These are phyloP conservation scores for Astraeus odoratus DNA, from an alignment of 768 basidiomycete species.

Conservation along the genomic window DNA sequence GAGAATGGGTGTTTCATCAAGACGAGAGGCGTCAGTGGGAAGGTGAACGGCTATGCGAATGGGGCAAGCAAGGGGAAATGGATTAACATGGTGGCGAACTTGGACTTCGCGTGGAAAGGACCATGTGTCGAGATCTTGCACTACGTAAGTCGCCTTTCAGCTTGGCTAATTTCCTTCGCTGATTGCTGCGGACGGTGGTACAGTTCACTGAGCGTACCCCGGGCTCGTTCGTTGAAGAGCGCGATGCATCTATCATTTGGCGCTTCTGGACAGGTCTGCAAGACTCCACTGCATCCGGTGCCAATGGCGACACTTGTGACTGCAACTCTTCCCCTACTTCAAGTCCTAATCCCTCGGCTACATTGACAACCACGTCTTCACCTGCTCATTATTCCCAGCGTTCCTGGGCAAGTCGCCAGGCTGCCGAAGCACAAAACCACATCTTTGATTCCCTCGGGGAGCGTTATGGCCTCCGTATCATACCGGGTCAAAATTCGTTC, in stretches of 20 bases:
- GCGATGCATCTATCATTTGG: slow-evolving; percentile 79
- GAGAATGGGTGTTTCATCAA: slow-evolving; percentile 88
- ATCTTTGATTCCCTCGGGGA: slow-evolving; percentile 86
- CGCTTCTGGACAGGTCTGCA: slow-evolving; percentile 64
- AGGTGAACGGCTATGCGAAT: slow-evolving; percentile 8
- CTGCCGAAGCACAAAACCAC: slow-evolving; percentile 88
- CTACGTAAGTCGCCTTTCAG: slow-evolving; percentile 52
- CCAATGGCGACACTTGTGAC: not conserved
- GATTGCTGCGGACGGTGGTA: not conserved
- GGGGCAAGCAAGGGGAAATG: slow-evolving; percentile 33
- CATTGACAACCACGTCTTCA: not conserved
- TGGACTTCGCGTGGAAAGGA: slow-evolving; percentile 76
- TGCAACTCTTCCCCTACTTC: slow-evolving; percentile 17
- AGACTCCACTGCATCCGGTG: slow-evolving; percentile 10
- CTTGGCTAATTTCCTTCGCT: not conserved
- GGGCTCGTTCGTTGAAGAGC: slow-evolving; percentile 77
- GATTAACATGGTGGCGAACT: slow-evolving; percentile 75
- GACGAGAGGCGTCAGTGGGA: slow-evolving; percentile 29
- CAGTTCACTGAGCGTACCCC: slow-evolving; percentile 89
- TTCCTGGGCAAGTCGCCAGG: slow-evolving; percentile 80
- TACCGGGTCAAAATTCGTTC: slow-evolving; percentile 74
- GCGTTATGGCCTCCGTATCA: slow-evolving; percentile 75
- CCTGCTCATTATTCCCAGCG: slow-evolving; percentile 45
- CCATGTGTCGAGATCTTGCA: slow-evolving; percentile 77
- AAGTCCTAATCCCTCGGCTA: not conserved